These are phyloP conservation scores for Venturia aucupariae DNA, from an alignment of 2,329 filamentous ascomycete genomes.

Conservation along the genomic window DNA sequence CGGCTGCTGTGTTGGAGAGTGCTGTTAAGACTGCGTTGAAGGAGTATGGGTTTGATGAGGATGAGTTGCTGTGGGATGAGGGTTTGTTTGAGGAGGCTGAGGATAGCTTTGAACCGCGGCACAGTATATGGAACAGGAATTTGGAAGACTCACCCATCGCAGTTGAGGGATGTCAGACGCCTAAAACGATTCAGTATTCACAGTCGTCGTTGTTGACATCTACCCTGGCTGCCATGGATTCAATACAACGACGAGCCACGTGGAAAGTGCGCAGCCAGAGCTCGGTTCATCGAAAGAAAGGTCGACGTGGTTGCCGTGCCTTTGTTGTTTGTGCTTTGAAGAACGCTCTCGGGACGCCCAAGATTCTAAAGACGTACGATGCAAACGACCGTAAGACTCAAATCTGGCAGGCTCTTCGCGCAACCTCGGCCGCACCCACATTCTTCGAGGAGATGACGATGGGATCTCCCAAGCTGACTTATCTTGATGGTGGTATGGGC, in stretches of 20 bases:
- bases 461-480: conserved; percentile 18
- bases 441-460: conserved; percentile 25
- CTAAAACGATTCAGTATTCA: neutral
- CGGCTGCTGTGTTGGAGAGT: conserved; percentile 27
- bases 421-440: conserved; percentile 25
- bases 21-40: conserved; percentile 28
- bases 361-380: conserved; percentile 30
- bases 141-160: conserved; percentile 10
- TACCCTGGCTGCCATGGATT: neutral
- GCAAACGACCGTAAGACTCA: conserved; percentile 29
- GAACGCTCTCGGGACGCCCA: conserved; percentile 28
- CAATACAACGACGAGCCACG: conserved; percentile 19
- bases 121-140: conserved; percentile 29
- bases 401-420: conserved; percentile 24
- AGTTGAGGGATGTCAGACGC: neutral
- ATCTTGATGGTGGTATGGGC: conserved; percentile 23
- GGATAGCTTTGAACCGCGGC: conserved; percentile 18
- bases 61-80: conserved; percentile 34
- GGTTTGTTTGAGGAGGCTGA: conserved; percentile 30
- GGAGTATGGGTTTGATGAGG: conserved; percentile 25
- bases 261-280: conserved; percentile 27
- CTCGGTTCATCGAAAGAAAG: conserved; percentile 27
- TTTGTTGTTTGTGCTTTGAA: conserved; percentile 32
- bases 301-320: conserved; percentile 27
- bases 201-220: neutral